phyloP scores from a whole-genome alignment of 768 basidiomycete genomes.

The Phylloporus scabripes region DNA sequence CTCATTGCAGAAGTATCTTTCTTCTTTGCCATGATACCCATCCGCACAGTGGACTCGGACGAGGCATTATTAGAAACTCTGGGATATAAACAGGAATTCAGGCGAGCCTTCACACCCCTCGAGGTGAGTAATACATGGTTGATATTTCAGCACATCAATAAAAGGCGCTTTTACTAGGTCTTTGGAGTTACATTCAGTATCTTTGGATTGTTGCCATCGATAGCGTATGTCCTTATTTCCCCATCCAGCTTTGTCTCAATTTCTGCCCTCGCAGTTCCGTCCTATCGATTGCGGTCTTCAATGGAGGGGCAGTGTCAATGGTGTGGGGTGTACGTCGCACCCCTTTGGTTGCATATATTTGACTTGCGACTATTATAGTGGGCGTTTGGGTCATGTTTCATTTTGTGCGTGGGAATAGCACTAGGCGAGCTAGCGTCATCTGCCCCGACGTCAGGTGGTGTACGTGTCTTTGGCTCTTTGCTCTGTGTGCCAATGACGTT shows the following conservation, averaged over 20 bases:
- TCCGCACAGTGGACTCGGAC: constrained; percentile 13
- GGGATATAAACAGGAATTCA: constrained; percentile 34
- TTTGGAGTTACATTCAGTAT: constrained; percentile 67
- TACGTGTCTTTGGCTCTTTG: constrained; percentile 8
- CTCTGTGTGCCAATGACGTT: background rate
- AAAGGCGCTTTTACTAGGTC: constrained; percentile 37
- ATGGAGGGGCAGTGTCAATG: constrained; percentile 43
- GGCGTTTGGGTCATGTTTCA: constrained; percentile 33
- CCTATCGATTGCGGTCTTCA: constrained; percentile 38
- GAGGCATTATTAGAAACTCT: constrained; percentile 24
- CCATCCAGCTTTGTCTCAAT: constrained; percentile 1
- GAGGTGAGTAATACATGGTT: constrained; percentile 14
- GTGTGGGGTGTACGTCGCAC: constrained; percentile 34
- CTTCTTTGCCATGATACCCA: background rate
- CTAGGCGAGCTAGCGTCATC: constrained; percentile 37
- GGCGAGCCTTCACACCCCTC: constrained; percentile 26
- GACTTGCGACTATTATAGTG: constrained; percentile 19
- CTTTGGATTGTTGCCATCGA: constrained; percentile 59
- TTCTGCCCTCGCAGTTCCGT: constrained; percentile 31
- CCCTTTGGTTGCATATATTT: background rate
- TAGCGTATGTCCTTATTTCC: constrained; percentile 39
- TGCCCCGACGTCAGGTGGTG: constrained; percentile 36
- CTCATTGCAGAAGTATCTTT: background rate
- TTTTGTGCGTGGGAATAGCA: constrained; percentile 33
- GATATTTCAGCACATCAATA: background rate